Percentiles rank a stretch among this genome's conserved stretches.
Evolutionary conservation across 495 filamentous ascomycete species (phyloP).

Genomic region (Massariosphaeria phaeospora): DNA sequence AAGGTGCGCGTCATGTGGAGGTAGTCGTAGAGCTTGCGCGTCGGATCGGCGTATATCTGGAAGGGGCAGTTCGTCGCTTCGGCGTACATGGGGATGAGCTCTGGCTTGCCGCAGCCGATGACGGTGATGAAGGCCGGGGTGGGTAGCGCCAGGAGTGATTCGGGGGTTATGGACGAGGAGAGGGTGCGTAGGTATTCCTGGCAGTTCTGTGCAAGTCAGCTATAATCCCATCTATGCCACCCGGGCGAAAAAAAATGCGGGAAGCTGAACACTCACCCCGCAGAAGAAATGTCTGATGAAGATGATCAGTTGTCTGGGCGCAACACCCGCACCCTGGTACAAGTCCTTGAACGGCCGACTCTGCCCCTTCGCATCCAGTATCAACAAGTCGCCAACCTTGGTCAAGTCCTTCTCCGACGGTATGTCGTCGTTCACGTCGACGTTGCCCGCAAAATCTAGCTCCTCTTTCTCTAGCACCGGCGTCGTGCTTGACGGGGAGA

Average conservation of each 20-base stretch:
- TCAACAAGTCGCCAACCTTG: slow-evolving; percentile 45
- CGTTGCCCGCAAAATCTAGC: slow-evolving; percentile 29
- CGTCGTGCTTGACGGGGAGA: slow-evolving; percentile 21
- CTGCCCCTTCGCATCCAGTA: slow-evolving; percentile 63
- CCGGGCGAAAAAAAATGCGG: not conserved
- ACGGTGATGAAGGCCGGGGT: slow-evolving; percentile 62
- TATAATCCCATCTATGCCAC: slow-evolving; percentile 1
- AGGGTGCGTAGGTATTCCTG: slow-evolving; percentile 68
- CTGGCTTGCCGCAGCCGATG: slow-evolving; percentile 73
- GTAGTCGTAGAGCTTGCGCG: slow-evolving; percentile 59
- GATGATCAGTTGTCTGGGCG: slow-evolving; percentile 60
- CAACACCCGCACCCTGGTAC: slow-evolving; percentile 48
- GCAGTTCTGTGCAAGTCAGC: slow-evolving; percentile 51
- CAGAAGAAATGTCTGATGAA: slow-evolving; percentile 92
- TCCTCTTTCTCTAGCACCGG: slow-evolving; percentile 24
- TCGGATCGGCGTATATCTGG: slow-evolving; percentile 78
- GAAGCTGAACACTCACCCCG: slow-evolving; percentile 70
- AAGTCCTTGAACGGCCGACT: slow-evolving; percentile 61
- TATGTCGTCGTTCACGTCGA: slow-evolving; percentile 28
- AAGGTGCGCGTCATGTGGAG: slow-evolving; percentile 68
- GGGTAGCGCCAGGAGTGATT: slow-evolving; percentile 49
- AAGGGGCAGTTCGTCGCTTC: slow-evolving; percentile 61
- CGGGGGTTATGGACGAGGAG: slow-evolving; percentile 55
- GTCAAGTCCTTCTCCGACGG: slow-evolving; percentile 23
- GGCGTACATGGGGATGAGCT: slow-evolving; percentile 65